phyloP scores from a whole-genome alignment of 2,329 filamentous ascomycete genomes.

The Trichoderma semiorbis region DNA sequence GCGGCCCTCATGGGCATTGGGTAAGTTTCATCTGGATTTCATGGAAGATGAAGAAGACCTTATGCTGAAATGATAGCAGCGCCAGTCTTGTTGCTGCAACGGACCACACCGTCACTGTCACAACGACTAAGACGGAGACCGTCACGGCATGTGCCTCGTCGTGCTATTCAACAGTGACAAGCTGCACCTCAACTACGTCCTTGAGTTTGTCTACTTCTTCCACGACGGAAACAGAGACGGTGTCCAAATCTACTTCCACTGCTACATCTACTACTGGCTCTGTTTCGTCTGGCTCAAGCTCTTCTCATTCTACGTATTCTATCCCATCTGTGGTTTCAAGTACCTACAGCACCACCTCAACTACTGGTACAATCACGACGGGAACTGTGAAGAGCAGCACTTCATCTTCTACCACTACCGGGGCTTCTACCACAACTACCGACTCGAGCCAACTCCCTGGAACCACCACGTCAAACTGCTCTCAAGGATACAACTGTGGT shows the following conservation, averaged over 20 bases:
- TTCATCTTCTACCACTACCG: neutral
- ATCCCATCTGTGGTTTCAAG: neutral
- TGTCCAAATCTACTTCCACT: neutral
- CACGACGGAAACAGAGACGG: neutral
- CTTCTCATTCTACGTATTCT: neutral
- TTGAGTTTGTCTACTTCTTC: neutral
- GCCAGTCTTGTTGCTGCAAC: conserved; percentile 25
- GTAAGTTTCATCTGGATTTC: conserved; percentile 19
- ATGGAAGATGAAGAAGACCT: neutral
- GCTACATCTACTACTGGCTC: neutral
- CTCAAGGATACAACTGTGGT: conserved; percentile 16
- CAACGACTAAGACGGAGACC: conserved; percentile 32
- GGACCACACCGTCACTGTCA: conserved; percentile 31
- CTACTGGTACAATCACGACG: neutral
- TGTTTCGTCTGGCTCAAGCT: neutral
- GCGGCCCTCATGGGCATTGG: conserved; percentile 30
- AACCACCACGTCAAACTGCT: conserved; percentile 1
- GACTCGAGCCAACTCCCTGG: conserved; percentile 4
- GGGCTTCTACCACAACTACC: neutral
- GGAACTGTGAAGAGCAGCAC: neutral
- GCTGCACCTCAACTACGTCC: conserved; percentile 2
- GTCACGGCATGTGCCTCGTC: conserved; percentile 30
- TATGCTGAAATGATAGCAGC: conserved; percentile 19
- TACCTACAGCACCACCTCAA: neutral
- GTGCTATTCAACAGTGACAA: conserved; percentile 20